Evolutionary conservation across 2,329 filamentous ascomycete genomes (phyloP), one percentile per base, ranked within the genome.

Genomic region (Nemania sp.): DNA sequence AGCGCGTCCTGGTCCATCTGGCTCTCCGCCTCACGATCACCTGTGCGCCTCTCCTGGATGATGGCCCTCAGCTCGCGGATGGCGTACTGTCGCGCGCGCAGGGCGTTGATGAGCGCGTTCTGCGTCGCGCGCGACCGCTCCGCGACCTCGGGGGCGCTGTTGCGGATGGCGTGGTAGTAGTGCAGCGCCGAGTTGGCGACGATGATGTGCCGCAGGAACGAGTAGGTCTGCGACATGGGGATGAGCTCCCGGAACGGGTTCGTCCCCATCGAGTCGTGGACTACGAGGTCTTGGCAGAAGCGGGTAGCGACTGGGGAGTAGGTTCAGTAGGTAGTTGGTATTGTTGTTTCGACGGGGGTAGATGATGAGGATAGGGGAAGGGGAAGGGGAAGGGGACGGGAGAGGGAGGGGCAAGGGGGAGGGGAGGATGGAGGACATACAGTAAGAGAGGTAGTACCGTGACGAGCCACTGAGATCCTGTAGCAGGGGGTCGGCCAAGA

Each of bases 201-300:
- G 63, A 86, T 79, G 56, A 86, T 84, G 67, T 86, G 80, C 38
- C 83, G 79, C 32, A 86, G 79, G 69, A 84, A 80, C 22, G 83
- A 80, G 64, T 85, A 80, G 27, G 76, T 77, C 67, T 79, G 78
- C 18, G 83, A 84, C 62, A 85, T 77, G 3, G 84, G 84, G 49
- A 86, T 79, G 22, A 86, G 77, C 69, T 85, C 81, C 61, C 82
- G 80, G 61, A 86, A 86, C 2, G 84, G 84, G 64, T 86, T 86
- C 66, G 75, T 78, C 45, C 79, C 79, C 13, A 80, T 80, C 3
- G 79, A 79, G 75, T 86, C 84, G 71, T 85, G 81, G 62, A 83
- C 79, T 45, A 86, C 83, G 55, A 89, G 81, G 71, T 88, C 86
- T 74, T 84, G 82, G 75, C 86, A 88, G 64, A 89, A 76, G 5